Base-by-base conservation (phyloP, 75 land plant genomes). In the Sequoia sempervirens region DNA sequence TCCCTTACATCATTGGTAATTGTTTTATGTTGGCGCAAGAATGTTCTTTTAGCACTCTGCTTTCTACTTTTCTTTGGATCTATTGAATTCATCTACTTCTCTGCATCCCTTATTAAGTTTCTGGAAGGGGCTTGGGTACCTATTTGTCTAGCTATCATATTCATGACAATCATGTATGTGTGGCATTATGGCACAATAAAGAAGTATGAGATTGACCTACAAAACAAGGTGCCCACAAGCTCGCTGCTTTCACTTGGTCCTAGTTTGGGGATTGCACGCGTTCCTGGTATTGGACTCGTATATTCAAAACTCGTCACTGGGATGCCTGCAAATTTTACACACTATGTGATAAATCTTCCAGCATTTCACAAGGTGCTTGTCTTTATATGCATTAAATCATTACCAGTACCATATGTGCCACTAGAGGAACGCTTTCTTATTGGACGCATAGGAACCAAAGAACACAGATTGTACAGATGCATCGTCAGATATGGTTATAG, bases 1-100 rank as follows among this genome's bases (percentile, higher is more conserved):
- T 90, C 87, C 76, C 84, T 94, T n/a, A 94, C 93, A 95, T 94
- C 92, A 20, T 83, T 94, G 30, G 92, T 94, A 4, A 93, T 94
- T 13, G 87, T 93, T 34, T 81, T 93, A 8, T 90, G 91, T 80
- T 94, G 96, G 96, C 81, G 86, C 74, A 85, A 81, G 75, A 90
- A 85, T 61, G 61, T 89, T 32, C 58, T 93, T 36, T 47, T 90
- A 1, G 93, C 96, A 50, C 38, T 93, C 20, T 40, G 82, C 80
- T 93, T 93, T 75, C 74, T 93, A n/a, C 46, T 93, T 36, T 86
- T 93, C 79, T 94, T 93, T 50, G 89, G 89, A 43, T 69, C 85
- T 23, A 83, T 89, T 12, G 91, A 89, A 74, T 58, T 61, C 5
- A 53, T 89, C 64, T 89, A 85, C 85, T 84, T 88, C 58, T 89